A percentile compares a stretch with the other conserved stretches of the same genome.
These are phyloP conservation scores for Linum tenue DNA, from an alignment of 345 rosid genomes.

Conservation along the genomic window DNA sequence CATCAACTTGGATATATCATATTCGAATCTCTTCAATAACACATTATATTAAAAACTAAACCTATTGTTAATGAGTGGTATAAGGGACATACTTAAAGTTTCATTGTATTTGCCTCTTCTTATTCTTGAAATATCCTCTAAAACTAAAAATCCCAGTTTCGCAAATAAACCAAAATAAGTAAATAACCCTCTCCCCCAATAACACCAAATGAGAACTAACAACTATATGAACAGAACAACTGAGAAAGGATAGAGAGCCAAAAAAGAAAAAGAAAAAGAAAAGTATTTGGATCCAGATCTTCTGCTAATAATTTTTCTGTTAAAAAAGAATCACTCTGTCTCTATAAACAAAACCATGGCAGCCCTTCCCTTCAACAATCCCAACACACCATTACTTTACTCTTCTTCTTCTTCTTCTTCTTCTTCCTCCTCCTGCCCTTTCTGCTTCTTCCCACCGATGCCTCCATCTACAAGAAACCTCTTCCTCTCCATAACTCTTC, in stretches of 20 bases:
- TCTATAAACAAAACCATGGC: slow-evolving; percentile 82
- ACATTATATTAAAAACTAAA: too few relatives aligned
- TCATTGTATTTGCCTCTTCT: too few relatives aligned
- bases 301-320: slow-evolving; percentile 15
- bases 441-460: slow-evolving; percentile 28
- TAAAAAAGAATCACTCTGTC: slow-evolving; percentile 11
- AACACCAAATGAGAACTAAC: slow-evolving; percentile 27
- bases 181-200: slow-evolving; percentile 7
- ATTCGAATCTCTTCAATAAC: too few relatives aligned
- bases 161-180: slow-evolving; percentile 13
- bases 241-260: slow-evolving; percentile 10
- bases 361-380: slow-evolving; percentile 47
- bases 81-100: too few relatives aligned
- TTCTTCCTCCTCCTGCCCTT: too few relatives aligned
- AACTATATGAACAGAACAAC: slow-evolving; percentile 12
- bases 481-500: slow-evolving; percentile 29
- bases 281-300: slow-evolving; percentile 66
- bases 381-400: slow-evolving; percentile 30
- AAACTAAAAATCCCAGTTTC: slow-evolving; percentile 1
- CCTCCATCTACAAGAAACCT: slow-evolving; percentile 46
- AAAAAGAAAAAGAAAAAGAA: slow-evolving; percentile 17
- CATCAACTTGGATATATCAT: too few relatives aligned
- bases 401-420: slow-evolving; percentile 16
- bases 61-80: too few relatives aligned
- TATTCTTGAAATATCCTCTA: too few relatives aligned